A percentile compares a stretch with the other conserved stretches of the same genome.
phyloP scores from a whole-genome alignment of 352 stramenopile genomes.

The Phytophthora europaea region DNA sequence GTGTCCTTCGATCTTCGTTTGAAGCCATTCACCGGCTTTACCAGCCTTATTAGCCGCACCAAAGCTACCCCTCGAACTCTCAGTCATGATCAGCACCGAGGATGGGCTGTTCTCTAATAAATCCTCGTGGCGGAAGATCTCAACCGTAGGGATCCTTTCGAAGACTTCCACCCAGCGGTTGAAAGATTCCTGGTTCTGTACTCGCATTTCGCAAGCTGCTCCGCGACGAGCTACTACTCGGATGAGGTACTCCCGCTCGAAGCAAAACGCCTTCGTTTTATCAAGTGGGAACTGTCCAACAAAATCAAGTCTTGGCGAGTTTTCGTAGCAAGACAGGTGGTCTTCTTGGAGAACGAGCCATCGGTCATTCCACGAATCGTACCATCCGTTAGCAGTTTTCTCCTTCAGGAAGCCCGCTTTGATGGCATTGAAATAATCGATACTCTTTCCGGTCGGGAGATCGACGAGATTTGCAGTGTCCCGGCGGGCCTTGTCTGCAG shows the following conservation, averaged over 20 bases:
- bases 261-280: slow-evolving; percentile 76
- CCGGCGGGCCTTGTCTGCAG: slow-evolving; percentile 12
- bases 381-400: slow-evolving; percentile 81
- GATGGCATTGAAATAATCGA: slow-evolving; percentile 87
- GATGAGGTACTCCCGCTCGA: slow-evolving; percentile 81
- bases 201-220: slow-evolving; percentile 82
- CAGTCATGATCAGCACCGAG: slow-evolving; percentile 77
- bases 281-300: slow-evolving; percentile 76
- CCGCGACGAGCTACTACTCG: slow-evolving; percentile 75
- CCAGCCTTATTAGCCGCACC: slow-evolving; percentile 22
- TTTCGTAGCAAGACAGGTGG: slow-evolving; percentile 83
- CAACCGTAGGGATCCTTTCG: slow-evolving; percentile 56
- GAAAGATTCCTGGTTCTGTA: slow-evolving; percentile 82
- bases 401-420: slow-evolving; percentile 81
- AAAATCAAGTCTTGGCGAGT: slow-evolving; percentile 80
- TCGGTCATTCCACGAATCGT: slow-evolving; percentile 84
- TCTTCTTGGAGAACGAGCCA: slow-evolving; percentile 88
- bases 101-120: slow-evolving; percentile 85
- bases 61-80: slow-evolving; percentile 39
- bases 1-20: slow-evolving; percentile 86
- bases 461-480: slow-evolving; percentile 61
- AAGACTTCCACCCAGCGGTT: slow-evolving; percentile 80
- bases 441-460: slow-evolving; percentile 60
- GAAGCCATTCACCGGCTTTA: slow-evolving; percentile 63
- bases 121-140: slow-evolving; percentile 80